These are phyloP conservation scores for Eucalyptus regnans DNA, from an alignment of 345 rosid species.

Conservation along the genomic window DNA sequence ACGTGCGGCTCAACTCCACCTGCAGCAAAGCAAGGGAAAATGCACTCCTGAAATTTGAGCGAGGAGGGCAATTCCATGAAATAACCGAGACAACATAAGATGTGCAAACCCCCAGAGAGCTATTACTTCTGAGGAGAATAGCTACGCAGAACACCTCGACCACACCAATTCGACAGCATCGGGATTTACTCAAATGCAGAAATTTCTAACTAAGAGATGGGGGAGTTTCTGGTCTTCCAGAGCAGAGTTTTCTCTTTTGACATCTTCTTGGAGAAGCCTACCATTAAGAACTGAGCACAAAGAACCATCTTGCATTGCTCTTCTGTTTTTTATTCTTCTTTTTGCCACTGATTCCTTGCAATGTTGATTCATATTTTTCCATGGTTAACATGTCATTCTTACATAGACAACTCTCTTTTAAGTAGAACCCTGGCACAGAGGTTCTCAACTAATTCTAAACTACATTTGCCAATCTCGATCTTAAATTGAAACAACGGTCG, in stretches of 20 bases:
- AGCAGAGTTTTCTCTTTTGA: background rate
- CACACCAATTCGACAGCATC: background rate
- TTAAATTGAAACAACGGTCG: background rate
- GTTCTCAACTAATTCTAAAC: background rate
- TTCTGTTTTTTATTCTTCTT: background rate
- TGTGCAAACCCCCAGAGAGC: background rate
- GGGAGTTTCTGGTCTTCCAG: background rate
- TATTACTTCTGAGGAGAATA: background rate
- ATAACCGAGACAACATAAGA: too few relatives aligned
- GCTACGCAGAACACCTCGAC: background rate
- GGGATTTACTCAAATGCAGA: background rate
- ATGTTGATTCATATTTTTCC: background rate
- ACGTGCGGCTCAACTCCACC: conserved; percentile 67
- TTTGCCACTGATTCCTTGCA: background rate
- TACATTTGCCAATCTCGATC: background rate
- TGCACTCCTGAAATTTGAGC: background rate
- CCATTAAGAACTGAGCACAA: background rate
- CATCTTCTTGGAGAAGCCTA: background rate
- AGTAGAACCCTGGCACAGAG: background rate
- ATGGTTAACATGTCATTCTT: background rate
- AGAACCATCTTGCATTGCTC: background rate
- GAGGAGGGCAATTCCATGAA: background rate
- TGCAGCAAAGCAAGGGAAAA: conserved; percentile 3
- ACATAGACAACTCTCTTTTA: background rate
- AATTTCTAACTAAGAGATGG: background rate